Base-by-base conservation (phyloP, 306 rosid species). In the Biancaea sappan region DNA sequence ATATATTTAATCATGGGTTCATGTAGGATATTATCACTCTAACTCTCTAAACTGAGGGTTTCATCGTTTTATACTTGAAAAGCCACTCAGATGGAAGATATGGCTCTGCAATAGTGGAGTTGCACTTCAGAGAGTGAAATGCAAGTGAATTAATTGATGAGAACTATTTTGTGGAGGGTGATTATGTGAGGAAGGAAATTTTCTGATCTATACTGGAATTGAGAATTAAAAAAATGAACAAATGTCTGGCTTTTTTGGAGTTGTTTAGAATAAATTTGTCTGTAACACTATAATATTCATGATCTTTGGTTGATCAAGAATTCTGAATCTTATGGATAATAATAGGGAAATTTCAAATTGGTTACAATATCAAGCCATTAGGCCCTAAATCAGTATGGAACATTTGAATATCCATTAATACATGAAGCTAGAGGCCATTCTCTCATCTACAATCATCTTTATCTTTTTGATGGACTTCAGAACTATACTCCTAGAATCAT, bases 401-500 rank as follows among this genome's bases (percentile, higher is more conserved):
- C 38, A 35, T 69, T 77, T 22, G 76, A 80, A 77, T 35, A 61
- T 67, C 86, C 78, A 51, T 70, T 86, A 38, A 73, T 71, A 18
- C 83, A 64, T 57, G 86, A 84, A 77, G 88, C 94, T 21, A 82
- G 74, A 52, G 94, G 98, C n/a, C 40, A 84, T 52, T 90, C 94
- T 73, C 91, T 88, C 31, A 83, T 86, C 51, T 92, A 90, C 74
- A 81, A 34, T 72, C 96, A 92, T 65, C 92, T 90, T 18, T 90
- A 92, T 79, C 98, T 94, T 77, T 92, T 75, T 26, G 84, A 88
- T 58, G 96, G 96, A 53, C 91, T 92, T 79, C 90, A 85, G 79
- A 92, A 92, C 71, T 90, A 92, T 73, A 86, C 94, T 64, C 90
- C 98, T 9, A 96, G 98, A 75, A 92, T 92, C 79, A 90, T 92